Evolutionary conservation across 2,329 filamentous ascomycete species (phyloP).

Genomic region (Pseudogymnoascus sp.): DNA sequence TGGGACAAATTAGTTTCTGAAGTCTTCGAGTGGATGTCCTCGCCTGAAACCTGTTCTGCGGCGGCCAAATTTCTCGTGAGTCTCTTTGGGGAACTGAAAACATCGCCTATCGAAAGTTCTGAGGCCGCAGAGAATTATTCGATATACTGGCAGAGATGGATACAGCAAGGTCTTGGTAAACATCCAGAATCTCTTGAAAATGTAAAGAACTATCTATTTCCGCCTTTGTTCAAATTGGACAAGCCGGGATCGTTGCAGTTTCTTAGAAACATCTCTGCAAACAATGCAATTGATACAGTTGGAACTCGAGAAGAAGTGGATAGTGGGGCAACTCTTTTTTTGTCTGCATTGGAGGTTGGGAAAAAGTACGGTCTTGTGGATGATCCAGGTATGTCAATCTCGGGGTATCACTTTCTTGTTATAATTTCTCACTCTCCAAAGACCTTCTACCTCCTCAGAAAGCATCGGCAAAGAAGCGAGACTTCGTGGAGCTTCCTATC

Average conservation of each 20-base stretch:
- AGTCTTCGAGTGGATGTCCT: slow-evolving; percentile 46
- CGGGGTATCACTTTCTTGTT: slow-evolving; percentile 15
- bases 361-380: slow-evolving; percentile 63
- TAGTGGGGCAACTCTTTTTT: slow-evolving; percentile 48
- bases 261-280: slow-evolving; percentile 46
- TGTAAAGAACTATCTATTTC: slow-evolving; percentile 56
- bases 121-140: slow-evolving; percentile 31
- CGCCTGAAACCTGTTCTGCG: slow-evolving; percentile 49
- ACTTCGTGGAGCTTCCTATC: slow-evolving; percentile 31
- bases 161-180: slow-evolving; percentile 40
- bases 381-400: slow-evolving; percentile 45
- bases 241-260: slow-evolving; percentile 45
- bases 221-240: slow-evolving; percentile 53
- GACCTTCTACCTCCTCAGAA: slow-evolving; percentile 28
- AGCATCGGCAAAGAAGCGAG: slow-evolving; percentile 25
- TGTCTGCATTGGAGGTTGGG: slow-evolving; percentile 60
- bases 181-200: slow-evolving; percentile 48
- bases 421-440: slow-evolving; percentile 9
- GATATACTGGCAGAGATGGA: slow-evolving; percentile 45
- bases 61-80: slow-evolving; percentile 54
- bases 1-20: slow-evolving; percentile 45
- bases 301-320: slow-evolving; percentile 39
- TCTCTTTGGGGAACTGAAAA: slow-evolving; percentile 40
- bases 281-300: slow-evolving; percentile 38
- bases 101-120: slow-evolving; percentile 18